Conservation (phyloP, 106 monocot species). For the Dioscorea zingiberensis region DNA sequence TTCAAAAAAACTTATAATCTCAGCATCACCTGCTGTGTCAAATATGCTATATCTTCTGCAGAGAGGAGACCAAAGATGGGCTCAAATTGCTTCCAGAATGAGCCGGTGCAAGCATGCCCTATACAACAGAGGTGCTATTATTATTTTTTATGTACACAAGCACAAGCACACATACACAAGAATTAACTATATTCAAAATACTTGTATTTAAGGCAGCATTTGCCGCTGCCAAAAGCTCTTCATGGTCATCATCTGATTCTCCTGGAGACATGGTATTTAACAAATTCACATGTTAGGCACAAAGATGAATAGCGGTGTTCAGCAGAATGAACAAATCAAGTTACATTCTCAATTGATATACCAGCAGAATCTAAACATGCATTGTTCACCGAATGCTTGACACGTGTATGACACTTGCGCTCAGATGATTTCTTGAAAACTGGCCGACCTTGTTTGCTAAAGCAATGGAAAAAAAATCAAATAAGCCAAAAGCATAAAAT, state of each 20-base stretch:
- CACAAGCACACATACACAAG: too few species aligned
- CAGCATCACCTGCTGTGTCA: slow-evolving; percentile 33
- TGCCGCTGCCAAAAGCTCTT: slow-evolving; percentile 63
- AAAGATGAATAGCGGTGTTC: neutral
- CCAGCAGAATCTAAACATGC: slow-evolving; percentile 33
- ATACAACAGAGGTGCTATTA: neutral
- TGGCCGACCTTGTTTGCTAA: slow-evolving; percentile 51
- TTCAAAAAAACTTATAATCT: neutral
- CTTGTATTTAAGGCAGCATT: slow-evolving; percentile 47
- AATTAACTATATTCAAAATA: neutral
- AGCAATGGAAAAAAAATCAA: neutral
- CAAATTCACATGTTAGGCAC: neutral
- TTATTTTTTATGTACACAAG: neutral
- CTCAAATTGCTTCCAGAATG: slow-evolving; percentile 44
- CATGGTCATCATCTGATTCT: slow-evolving; percentile 58
- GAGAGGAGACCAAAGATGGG: slow-evolving; percentile 37
- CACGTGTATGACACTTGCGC: slow-evolving; percentile 38
- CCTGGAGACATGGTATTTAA: slow-evolving; percentile 19
- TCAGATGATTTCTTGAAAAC: slow-evolving; percentile 52
- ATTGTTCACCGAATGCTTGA: slow-evolving; percentile 26
- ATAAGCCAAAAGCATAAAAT: neutral
- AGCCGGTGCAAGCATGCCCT: slow-evolving; percentile 17
- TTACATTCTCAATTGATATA: slow-evolving; percentile 8
- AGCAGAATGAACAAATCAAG: neutral
- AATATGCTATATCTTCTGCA: slow-evolving; percentile 31